Evolutionary conservation across 2,329 filamentous ascomycete genomes (phyloP), one percentile per base, ranked within the genome.

Genomic region (Neofusicoccum parvum): DNA sequence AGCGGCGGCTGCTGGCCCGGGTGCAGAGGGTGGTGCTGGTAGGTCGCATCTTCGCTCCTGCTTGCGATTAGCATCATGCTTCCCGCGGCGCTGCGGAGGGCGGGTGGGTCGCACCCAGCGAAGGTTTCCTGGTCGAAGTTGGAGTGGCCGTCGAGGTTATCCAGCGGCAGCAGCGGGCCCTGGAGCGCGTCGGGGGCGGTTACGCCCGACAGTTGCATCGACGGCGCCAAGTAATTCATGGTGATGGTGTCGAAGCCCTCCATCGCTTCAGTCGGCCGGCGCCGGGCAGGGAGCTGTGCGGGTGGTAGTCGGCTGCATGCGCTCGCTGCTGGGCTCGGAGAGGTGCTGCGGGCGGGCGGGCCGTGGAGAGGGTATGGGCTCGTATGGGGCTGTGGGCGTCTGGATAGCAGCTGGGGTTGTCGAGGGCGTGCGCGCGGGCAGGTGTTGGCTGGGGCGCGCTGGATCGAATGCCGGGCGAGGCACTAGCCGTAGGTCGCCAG

Each of bases 61-160:
- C 62, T 68, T 49, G 66, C 54, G 7, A 69, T 78, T 69, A 78
- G 76, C 72, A 72, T 66, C 64, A 65, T 32, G 27, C 27, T 32
- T 45, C 71, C 53, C 58, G 69, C 67, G n/a, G 68, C 60, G 63
- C 66, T 49, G 64, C 48, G 34, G 51, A 67, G 62, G 36, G 51
- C 66, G 58, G 67, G 67, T 56, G 58, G 60, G 48, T 37, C 80
- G 71, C 81, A 88, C 87, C 86, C 86, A 68, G 83, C 84, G 72
- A 86, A 87, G 34, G 84, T 84, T 69, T 88, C 86, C 58, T 84
- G 82, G 70, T 87, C 85, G 72, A 86, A 88, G 68, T 84, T 85
- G 49, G 86, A 86, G 69, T 83, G 84, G 70, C 87, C 85, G 69
- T 87, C 85, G 54, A 83, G 82, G 63, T 83, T 75, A 67, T 88